Evolutionary conservation across 306 rosid species (phyloP).

Genomic region (barrel medic (Medicago truncatula)): MtrunA17r5.0-ANR NC_053048.1:6851001-6851500

Average conservation of each 20-base stretch:
- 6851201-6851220: background rate
- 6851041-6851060: constrained; percentile 96
- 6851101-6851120: constrained; percentile 94
- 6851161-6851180: background rate
- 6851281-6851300: background rate
- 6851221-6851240: background rate
- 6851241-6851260: constrained; percentile 3
- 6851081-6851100: constrained; percentile 93
- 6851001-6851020: constrained; percentile 93
- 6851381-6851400: background rate
- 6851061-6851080: constrained; percentile 87
- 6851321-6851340: background rate
- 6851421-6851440: background rate
- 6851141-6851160: constrained; percentile 39
- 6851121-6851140: constrained; percentile 63
- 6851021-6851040: constrained; percentile 98
- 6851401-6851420: background rate
- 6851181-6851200: background rate
- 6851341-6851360: background rate
- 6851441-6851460: too few relatives aligned
- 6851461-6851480: background rate
- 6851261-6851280: background rate
- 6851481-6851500: background rate
- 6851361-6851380: constrained; percentile 5
- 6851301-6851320: background rate